phyloP scores from a whole-genome alignment of 2,329 filamentous ascomycete genomes.

The Aureobasidium sp. region DNA sequence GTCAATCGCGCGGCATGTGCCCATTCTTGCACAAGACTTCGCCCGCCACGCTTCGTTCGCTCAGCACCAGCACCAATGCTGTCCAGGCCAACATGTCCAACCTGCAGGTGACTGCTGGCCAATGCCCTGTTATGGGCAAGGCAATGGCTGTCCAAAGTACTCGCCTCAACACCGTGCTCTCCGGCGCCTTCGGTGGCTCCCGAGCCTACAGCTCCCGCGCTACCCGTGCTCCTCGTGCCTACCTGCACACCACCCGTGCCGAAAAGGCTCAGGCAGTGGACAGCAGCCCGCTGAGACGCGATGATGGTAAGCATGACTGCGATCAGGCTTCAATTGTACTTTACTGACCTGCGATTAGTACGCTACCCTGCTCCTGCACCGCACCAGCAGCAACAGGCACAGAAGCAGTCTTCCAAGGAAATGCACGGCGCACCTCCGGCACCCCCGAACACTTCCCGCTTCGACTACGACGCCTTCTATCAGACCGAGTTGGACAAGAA shows the following conservation, averaged over 20 bases:
- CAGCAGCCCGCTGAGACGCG: constrained; percentile 43
- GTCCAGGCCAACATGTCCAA: constrained; percentile 81
- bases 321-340: not conserved
- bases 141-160: constrained; percentile 76
- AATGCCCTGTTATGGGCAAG: constrained; percentile 98
- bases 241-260: constrained; percentile 70
- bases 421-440: constrained; percentile 31
- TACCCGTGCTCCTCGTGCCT: constrained; percentile 56
- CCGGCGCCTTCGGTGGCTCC: constrained; percentile 42
- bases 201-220: constrained; percentile 42
- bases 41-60: constrained; percentile 78
- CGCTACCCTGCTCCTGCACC: constrained; percentile 9
- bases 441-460: constrained; percentile 50
- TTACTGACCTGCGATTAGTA: not conserved
- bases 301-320: constrained; percentile 34
- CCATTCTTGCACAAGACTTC: constrained; percentile 95
- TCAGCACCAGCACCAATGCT: constrained; percentile 65
- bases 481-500: constrained; percentile 87
- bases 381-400: not conserved
- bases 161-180: constrained; percentile 39
- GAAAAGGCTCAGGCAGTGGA: constrained; percentile 75
- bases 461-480: constrained; percentile 91
- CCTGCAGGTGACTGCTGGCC: constrained; percentile 84
- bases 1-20: constrained; percentile 93
- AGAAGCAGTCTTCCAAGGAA: constrained; percentile 1